Evolutionary conservation across 768 basidiomycete genomes (phyloP), one percentile per base, ranked within the genome.

Genomic region (Amanita molliuscula): DNA sequence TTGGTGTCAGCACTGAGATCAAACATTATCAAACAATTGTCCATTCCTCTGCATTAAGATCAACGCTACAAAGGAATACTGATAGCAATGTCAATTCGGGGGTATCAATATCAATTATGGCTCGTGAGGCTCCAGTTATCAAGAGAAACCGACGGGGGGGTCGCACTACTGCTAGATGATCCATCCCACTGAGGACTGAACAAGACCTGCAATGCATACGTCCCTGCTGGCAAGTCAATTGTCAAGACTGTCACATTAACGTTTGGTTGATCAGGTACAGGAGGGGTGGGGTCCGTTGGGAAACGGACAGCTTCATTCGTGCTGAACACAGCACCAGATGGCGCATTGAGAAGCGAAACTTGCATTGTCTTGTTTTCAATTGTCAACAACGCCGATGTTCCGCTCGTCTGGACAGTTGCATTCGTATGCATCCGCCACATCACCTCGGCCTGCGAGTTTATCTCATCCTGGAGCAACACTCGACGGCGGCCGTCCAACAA

Each of bases 391-490:
- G 92, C 95, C 1, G 82, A 77, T 3, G 75, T 77, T 28, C 83
- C 81, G 47, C 63, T 66, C 47, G 67, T 48, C 47, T 65, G 62
- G 37, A 90, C 64, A 3, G 91, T 90, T 9, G 95, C 94, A 66
- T 98, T 98, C 50, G 95, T 97, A 66, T 98, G 93, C 75, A 89
- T 88, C 42, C 91, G 82, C 95, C 95, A 96, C 69, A 83, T 77
- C 41, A 96, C 63, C 18, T 72, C 57, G 5, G 64, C 70, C 29
- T 73, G 65, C 2, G 81, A 69, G 15, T 66, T 74, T 60, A 97
- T 82, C 61, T 99, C 96, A 67, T 97, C 95, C 64, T 95, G 95
- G 41, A 99, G 62, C 13, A 99, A 79, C 11, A 97, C 82, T 66
- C 97, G 96, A 54, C 75, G 77, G 54, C 96, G 81, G 33, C 68